phyloP scores from a whole-genome alignment of 495 filamentous ascomycete genomes.

The Letharia columbiana region DNA sequence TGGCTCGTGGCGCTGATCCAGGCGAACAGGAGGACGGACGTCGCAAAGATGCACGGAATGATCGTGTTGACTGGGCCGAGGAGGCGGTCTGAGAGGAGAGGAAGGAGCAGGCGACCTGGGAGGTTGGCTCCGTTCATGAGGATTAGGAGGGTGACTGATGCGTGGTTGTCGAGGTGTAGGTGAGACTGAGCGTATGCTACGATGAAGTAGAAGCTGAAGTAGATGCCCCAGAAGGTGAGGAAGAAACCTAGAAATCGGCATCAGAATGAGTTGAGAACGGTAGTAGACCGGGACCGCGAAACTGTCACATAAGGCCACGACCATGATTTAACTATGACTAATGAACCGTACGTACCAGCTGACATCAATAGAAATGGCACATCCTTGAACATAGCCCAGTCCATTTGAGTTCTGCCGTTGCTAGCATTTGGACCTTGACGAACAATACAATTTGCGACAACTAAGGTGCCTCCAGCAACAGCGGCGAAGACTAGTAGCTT shows the following conservation, averaged over 20 bases:
- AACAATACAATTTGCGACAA: neutral
- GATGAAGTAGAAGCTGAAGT: constrained; percentile 71
- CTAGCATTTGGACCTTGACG: constrained; percentile 33
- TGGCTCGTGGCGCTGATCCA: constrained; percentile 53
- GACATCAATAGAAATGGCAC: constrained; percentile 56
- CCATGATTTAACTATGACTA: neutral
- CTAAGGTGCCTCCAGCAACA: neutral
- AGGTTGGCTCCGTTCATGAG: constrained; percentile 65
- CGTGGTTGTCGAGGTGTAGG: constrained; percentile 20
- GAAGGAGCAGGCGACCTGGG: constrained; percentile 55
- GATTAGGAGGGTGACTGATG: constrained; percentile 51
- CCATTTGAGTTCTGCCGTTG: constrained; percentile 50
- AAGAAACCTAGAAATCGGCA: constrained; percentile 41
- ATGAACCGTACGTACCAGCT: constrained; percentile 18
- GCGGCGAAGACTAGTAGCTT: constrained; percentile 1
- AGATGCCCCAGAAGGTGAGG: constrained; percentile 56
- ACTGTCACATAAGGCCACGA: neutral
- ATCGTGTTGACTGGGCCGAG: constrained; percentile 58
- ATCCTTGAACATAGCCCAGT: constrained; percentile 58
- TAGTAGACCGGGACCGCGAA: neutral
- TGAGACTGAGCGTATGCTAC: constrained; percentile 22
- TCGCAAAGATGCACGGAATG: constrained; percentile 44
- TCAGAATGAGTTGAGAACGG: neutral
- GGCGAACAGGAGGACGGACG: constrained; percentile 46
- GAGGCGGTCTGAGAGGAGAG: constrained; percentile 52